phyloP scores from a whole-genome alignment of 306 rosid genomes.

The Castanea crenata region DNA sequence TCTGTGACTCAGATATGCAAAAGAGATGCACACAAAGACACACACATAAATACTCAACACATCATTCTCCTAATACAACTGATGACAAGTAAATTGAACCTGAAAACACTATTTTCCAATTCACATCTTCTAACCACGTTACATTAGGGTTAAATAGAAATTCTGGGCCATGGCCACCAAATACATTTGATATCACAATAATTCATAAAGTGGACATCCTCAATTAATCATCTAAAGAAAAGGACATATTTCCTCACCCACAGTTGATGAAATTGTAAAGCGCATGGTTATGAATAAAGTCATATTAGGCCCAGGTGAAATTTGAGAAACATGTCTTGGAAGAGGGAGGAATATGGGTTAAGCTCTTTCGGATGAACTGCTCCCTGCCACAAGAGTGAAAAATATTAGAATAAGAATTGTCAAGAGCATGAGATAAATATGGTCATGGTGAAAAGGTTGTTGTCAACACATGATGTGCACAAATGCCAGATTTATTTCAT shows the following conservation, averaged over 20 bases:
- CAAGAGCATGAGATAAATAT: slow-evolving; percentile 14
- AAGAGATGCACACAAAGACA: neutral
- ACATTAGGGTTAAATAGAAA: neutral
- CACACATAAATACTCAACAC: neutral
- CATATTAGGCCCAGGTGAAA: slow-evolving; percentile 91
- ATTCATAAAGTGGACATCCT: neutral
- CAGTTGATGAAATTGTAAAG: slow-evolving; percentile 81
- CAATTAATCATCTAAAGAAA: slow-evolving; percentile 4
- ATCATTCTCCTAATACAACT: neutral
- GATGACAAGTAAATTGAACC: neutral
- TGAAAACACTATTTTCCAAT: neutral
- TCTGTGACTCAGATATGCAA: neutral
- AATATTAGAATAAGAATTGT: slow-evolving; percentile 17
- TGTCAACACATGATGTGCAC: slow-evolving; percentile 15
- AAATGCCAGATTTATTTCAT: slow-evolving; percentile 14
- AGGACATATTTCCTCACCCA: slow-evolving; percentile 45
- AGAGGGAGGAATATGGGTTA: slow-evolving; percentile 60
- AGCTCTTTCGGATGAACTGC: slow-evolving; percentile 53
- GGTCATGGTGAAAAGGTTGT: slow-evolving; percentile 13
- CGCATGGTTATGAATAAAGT: slow-evolving; percentile 73
- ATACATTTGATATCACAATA: neutral
- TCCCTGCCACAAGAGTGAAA: slow-evolving; percentile 49
- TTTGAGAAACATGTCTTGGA: slow-evolving; percentile 77
- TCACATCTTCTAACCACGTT: neutral
- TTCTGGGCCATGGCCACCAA: neutral